Conservation (phyloP, 1,284 basidiomycete genomes). For the Pseudozyma tsukubaensis region DNA sequence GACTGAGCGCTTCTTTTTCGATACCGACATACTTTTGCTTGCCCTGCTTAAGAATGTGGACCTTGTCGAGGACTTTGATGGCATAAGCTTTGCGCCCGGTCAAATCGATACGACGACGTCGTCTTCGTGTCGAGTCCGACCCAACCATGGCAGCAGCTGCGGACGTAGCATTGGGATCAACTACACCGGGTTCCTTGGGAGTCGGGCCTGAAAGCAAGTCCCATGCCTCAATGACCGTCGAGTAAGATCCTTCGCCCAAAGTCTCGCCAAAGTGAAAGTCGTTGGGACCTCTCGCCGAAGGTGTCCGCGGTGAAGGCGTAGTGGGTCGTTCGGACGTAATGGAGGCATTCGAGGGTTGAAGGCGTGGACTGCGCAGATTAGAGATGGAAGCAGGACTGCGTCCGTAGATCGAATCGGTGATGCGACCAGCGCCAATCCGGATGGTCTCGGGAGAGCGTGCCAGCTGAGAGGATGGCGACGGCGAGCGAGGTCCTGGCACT, state of each 20-base stretch:
- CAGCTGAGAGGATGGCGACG: constrained; percentile 38
- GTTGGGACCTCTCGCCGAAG: constrained; percentile 47
- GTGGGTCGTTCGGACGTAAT: constrained; percentile 17
- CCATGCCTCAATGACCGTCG: constrained; percentile 67
- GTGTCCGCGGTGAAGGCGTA: constrained; percentile 20
- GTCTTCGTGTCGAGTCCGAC: constrained; percentile 22
- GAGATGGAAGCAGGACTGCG: constrained; percentile 39
- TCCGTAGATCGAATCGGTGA: constrained; percentile 43
- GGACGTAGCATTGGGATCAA: constrained; percentile 38
- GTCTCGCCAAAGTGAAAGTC: constrained; percentile 68
- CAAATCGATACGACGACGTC: constrained; percentile 30
- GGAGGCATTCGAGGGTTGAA: constrained; percentile 20
- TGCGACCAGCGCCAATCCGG: constrained; percentile 22
- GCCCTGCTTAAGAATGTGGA: constrained; percentile 68
- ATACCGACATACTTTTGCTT: constrained; percentile 68
- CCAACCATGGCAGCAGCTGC: constrained; percentile 55
- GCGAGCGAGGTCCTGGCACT: constrained; percentile 21
- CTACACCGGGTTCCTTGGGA: constrained; percentile 35
- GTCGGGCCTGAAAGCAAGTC: constrained; percentile 51
- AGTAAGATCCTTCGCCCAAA: constrained; percentile 67
- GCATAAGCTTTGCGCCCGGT: constrained; percentile 58
- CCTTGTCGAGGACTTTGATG: constrained; percentile 67
- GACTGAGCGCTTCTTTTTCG: constrained; percentile 67
- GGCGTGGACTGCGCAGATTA: constrained; percentile 32
- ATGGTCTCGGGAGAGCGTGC: constrained; percentile 49